phyloP scores from a whole-genome alignment of 345 rosid genomes.

The Lepidium sativum region DNA sequence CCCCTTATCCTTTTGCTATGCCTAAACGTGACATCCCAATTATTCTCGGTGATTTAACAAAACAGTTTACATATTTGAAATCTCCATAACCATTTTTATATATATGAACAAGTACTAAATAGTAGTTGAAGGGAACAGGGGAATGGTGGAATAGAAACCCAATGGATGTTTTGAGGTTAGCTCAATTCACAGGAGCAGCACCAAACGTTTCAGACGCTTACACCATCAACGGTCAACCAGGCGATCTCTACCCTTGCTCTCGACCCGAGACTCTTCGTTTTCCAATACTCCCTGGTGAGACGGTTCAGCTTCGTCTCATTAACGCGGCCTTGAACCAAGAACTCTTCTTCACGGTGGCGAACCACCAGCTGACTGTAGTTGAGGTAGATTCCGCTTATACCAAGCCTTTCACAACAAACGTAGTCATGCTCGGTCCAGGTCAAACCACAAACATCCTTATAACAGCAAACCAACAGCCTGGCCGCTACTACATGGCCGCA shows the following conservation, averaged over 20 bases:
- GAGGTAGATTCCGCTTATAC: constrained; percentile 59
- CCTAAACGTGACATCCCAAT: constrained; percentile 48
- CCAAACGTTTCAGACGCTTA: constrained; percentile 68
- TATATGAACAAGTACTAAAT: neutral
- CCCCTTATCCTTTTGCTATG: constrained; percentile 55
- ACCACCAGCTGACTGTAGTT: constrained; percentile 56
- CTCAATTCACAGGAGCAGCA: constrained; percentile 46
- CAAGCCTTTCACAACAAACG: constrained; percentile 46
- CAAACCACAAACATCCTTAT: constrained; percentile 59
- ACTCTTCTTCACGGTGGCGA: constrained; percentile 52
- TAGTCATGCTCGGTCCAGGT: constrained; percentile 50
- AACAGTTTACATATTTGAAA: too few species aligned
- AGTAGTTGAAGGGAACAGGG: constrained; percentile 25
- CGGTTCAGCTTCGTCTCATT: constrained; percentile 43
- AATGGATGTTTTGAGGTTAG: constrained; percentile 44
- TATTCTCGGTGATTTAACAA: constrained; percentile 35
- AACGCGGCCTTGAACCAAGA: constrained; percentile 70
- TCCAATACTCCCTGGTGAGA: constrained; percentile 32
- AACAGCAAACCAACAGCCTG: constrained; percentile 29
- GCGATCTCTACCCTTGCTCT: constrained; percentile 39
- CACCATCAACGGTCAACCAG: constrained; percentile 65
- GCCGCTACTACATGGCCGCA: constrained; percentile 49
- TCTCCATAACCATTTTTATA: too few species aligned
- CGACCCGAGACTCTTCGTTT: neutral
- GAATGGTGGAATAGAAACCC: constrained; percentile 77